Evolutionary conservation across 225 moss, liverwort and hornwort genomes (phyloP).

Genomic region (Pseudisothecium myosuroides): DNA sequence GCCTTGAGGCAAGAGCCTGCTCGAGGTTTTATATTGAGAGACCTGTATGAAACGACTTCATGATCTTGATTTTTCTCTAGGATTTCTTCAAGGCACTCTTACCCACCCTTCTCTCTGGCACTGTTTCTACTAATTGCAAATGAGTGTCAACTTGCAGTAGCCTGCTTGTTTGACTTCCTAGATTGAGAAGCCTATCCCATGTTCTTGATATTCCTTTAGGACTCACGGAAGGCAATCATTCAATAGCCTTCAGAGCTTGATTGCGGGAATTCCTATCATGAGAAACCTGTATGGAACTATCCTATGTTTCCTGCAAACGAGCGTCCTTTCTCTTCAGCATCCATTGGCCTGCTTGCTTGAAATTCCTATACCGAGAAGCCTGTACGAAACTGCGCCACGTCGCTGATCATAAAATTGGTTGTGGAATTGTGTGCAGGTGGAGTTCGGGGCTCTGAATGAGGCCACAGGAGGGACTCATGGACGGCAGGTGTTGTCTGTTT

Average conservation of each 20-base stretch:
- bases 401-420: background rate
- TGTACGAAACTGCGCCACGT: background rate
- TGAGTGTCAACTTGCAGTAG: background rate
- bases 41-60: background rate
- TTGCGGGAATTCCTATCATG: background rate
- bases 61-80: background rate
- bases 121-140: background rate
- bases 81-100: background rate
- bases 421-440: slow-evolving; percentile 13
- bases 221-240: background rate
- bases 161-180: background rate
- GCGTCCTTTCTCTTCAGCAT: background rate
- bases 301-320: background rate
- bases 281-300: background rate
- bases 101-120: background rate
- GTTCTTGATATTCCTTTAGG: background rate
- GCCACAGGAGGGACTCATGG: slow-evolving; percentile 28
- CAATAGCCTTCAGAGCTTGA: background rate
- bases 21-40: background rate
- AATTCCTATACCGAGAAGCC: background rate
- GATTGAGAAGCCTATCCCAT: background rate
- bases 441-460: slow-evolving; percentile 29
- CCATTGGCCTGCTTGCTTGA: background rate
- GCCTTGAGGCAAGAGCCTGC: background rate
- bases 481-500: slow-evolving; percentile 74